These are phyloP conservation scores for Eucalyptus camaldulensis DNA, from an alignment of 345 rosid species.

Conservation along the genomic window DNA sequence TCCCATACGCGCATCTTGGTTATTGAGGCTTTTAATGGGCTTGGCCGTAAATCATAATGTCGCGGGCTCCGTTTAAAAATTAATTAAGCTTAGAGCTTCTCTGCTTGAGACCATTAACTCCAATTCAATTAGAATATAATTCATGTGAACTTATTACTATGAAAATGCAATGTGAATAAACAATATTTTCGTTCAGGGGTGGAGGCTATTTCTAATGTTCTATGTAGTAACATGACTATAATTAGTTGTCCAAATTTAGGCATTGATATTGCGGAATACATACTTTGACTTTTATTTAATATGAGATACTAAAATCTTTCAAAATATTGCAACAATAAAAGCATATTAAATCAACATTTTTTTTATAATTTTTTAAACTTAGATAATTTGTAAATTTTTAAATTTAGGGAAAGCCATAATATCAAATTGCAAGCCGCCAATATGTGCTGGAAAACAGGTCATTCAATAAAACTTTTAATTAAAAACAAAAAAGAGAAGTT, in stretches of 20 bases:
- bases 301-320: neutral
- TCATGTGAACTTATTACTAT: neutral
- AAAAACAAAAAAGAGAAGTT: neutral
- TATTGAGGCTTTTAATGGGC: neutral
- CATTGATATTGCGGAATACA: neutral
- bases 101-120: neutral
- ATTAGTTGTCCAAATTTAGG: neutral
- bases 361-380: neutral
- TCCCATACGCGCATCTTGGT: neutral
- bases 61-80: neutral
- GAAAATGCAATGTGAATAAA: neutral
- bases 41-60: neutral
- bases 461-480: neutral
- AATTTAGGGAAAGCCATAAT: neutral
- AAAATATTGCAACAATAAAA: neutral
- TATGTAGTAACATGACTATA: neutral
- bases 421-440: neutral
- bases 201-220: neutral
- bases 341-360: neutral
- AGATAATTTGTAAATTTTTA: fast-evolving
- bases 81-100: neutral
- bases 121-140: neutral
- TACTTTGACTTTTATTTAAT: neutral
- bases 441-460: neutral
- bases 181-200: neutral